Evolutionary conservation across 495 filamentous ascomycete species (phyloP).

Genomic region (Aspergillus egyptiacus): DNA sequence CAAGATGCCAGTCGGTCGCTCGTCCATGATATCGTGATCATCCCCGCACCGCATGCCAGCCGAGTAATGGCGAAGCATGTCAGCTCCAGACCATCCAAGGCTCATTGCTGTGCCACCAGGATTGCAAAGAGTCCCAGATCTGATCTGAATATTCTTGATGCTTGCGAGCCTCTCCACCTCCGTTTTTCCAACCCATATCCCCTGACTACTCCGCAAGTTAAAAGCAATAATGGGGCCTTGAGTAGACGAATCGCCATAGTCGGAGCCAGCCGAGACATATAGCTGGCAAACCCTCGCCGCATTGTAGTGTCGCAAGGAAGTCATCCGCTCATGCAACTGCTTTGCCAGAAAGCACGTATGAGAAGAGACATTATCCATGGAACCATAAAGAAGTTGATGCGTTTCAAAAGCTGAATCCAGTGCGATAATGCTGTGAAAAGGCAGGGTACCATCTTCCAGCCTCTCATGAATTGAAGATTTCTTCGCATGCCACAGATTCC

Average conservation of each 20-base stretch:
- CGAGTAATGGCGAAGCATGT: slow-evolving; percentile 75
- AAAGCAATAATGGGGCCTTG: slow-evolving; percentile 83
- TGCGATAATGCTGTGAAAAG: slow-evolving; percentile 83
- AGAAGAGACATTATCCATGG: slow-evolving; percentile 62
- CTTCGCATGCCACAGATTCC: slow-evolving; percentile 58
- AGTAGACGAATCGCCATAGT: slow-evolving; percentile 37
- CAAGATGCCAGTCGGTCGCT: slow-evolving; percentile 83
- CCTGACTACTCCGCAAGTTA: slow-evolving; percentile 62
- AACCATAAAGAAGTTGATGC: slow-evolving; percentile 63
- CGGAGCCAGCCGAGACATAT: slow-evolving; percentile 44
- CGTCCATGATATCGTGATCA: slow-evolving; percentile 72
- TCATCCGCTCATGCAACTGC: slow-evolving; percentile 53
- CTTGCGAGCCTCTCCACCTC: slow-evolving; percentile 81
- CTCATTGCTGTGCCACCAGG: slow-evolving; percentile 73
- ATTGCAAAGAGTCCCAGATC: slow-evolving; percentile 86
- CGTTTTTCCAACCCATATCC: slow-evolving; percentile 69
- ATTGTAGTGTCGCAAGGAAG: slow-evolving; percentile 60
- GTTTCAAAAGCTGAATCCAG: slow-evolving; percentile 64
- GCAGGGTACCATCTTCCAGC: slow-evolving; percentile 85
- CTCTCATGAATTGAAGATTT: slow-evolving; percentile 73
- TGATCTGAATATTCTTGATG: slow-evolving; percentile 70
- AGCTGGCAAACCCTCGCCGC: slow-evolving; percentile 57
- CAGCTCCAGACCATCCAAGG: slow-evolving; percentile 64
- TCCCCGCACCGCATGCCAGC: slow-evolving; percentile 73
- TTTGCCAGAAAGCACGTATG: slow-evolving; percentile 66